phyloP scores from a whole-genome alignment of 345 rosid species.

The Euphorbia tirucalli region DNA sequence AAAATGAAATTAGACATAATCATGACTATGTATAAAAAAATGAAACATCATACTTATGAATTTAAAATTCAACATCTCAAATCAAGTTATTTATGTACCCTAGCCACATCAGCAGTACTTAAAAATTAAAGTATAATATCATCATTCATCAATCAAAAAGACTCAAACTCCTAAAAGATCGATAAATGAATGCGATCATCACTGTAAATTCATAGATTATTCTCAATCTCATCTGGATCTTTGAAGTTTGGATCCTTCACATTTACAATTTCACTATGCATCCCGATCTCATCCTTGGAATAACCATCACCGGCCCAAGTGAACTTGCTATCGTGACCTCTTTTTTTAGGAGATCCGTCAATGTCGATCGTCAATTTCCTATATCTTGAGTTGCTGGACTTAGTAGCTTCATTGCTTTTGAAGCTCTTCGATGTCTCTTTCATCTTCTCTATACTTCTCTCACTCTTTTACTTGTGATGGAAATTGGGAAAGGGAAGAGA shows the following conservation, averaged over 20 bases:
- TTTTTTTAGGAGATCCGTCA: slow-evolving; percentile 68
- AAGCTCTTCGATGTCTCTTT: slow-evolving; percentile 37
- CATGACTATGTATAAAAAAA: too few relatives aligned
- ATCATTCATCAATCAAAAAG: too few relatives aligned
- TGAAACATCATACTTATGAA: too few relatives aligned
- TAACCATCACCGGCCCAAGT: slow-evolving; percentile 59
- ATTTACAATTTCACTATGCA: slow-evolving; percentile 29
- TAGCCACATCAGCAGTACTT: too few relatives aligned
- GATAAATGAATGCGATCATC: too few relatives aligned
- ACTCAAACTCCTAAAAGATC: too few relatives aligned
- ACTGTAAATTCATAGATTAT: slow-evolving; percentile 10
- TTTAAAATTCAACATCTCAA: too few relatives aligned
- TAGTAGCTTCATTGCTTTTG: slow-evolving; percentile 11
- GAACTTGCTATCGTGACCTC: slow-evolving; percentile 68
- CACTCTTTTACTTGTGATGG: too few relatives aligned
- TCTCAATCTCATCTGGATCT: slow-evolving; percentile 37
- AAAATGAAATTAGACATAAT: too few relatives aligned
- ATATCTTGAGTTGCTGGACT: slow-evolving; percentile 40
- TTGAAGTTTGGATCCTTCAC: slow-evolving; percentile 64
- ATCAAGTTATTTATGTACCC: too few relatives aligned
- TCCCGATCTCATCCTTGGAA: slow-evolving; percentile 51
- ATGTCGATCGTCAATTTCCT: slow-evolving; percentile 52
- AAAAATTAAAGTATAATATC: too few relatives aligned
- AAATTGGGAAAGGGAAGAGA: too few relatives aligned
- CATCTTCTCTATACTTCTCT: slow-evolving; percentile 19